A percentile compares a stretch with the other conserved stretches of the same genome.
phyloP scores from a whole-genome alignment of 345 rosid species.

The Cochlearia excelsa region DNA sequence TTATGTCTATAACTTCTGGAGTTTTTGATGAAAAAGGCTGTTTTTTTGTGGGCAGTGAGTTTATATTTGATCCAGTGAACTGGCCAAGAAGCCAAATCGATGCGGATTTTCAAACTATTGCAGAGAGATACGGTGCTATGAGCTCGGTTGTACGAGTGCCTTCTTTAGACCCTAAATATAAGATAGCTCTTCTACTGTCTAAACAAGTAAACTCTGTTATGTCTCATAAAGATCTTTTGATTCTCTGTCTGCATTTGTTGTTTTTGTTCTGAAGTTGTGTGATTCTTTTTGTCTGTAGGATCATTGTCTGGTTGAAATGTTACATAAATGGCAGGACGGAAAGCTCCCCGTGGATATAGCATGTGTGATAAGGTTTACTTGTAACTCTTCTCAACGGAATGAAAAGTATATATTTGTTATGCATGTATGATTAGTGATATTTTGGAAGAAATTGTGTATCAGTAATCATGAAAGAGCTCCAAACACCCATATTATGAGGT shows the following conservation, averaged over 20 bases:
- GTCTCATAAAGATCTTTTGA: neutral
- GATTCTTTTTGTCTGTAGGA: slow-evolving; percentile 52
- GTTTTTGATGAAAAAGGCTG: slow-evolving; percentile 19
- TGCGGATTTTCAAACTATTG: slow-evolving; percentile 62
- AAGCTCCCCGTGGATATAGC: slow-evolving; percentile 82
- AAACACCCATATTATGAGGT: slow-evolving; percentile 76
- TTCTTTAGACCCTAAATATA: slow-evolving; percentile 72
- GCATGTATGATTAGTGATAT: slow-evolving; percentile 13
- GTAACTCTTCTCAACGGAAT: neutral
- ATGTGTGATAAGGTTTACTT: slow-evolving; percentile 73
- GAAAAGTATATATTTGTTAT: neutral
- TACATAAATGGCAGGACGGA: slow-evolving; percentile 88
- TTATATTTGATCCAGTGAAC: slow-evolving; percentile 64
- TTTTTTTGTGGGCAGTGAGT: slow-evolving; percentile 39
- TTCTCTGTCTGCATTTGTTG: neutral
- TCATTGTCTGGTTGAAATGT: slow-evolving; percentile 85
- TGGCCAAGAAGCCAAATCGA: slow-evolving; percentile 83
- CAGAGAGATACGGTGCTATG: slow-evolving; percentile 52
- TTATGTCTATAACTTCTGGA: too few species aligned
- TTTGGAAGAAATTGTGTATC: slow-evolving; percentile 23
- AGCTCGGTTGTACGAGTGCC: slow-evolving; percentile 84
- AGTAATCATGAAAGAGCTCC: slow-evolving; percentile 90
- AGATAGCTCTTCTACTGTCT: slow-evolving; percentile 74
- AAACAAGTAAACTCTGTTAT: slow-evolving; percentile 51
- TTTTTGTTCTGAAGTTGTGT: neutral